Base-by-base conservation (phyloP, 257 asterid species). In the Solanum medicagineum region DNA sequence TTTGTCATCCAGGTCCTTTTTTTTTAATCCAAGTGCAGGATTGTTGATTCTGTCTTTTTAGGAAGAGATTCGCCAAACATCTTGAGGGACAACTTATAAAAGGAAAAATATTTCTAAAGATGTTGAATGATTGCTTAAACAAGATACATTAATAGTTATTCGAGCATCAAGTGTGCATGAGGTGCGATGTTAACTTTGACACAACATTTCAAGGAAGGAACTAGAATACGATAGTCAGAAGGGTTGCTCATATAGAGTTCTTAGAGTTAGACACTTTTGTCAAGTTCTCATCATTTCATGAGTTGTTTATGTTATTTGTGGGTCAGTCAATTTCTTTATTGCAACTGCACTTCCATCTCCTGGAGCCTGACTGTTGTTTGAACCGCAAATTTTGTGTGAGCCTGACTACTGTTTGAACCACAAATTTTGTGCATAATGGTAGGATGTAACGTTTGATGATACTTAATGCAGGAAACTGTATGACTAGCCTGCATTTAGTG, bases 271-370 rank as follows among this genome's bases (percentile, higher is more conserved):
- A 96, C 90, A 86, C 92, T 84, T 96, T 94, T 71, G 95, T 93
- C 1, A 92, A 90, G 91, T 94, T 96, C 83, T 96, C 97, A 97
- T 94, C 98, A 49, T 96, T 96, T 83, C 94, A 93, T 3, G 98
- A 96, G 59, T 69, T 96, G 84, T 96, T 93, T 88, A 93, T 88
- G 51, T 96, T 91, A 92, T 17, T 70, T 17, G 7, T 70, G 79
- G 9, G 7, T 51, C 3, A 29, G 8, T 40, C 53, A 17, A 20
- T 19, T 40, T 44, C 24, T 70, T 70, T 10, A 10, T 70, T 14
- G 10, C 79, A 40, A 40, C 79, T 40, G 54, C 16, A 70, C 79
- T 70, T 53, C 54, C 29, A 70, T 70, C 22, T 70, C 17, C 53
- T 40, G 54, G 54, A 40, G 79, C 79, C 16, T 40, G 79, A 51